Percentiles rank a stretch among this genome's conserved stretches.
Evolutionary conservation across 106 monocot genomes (phyloP).

Genomic region (Allium fistulosum): DNA sequence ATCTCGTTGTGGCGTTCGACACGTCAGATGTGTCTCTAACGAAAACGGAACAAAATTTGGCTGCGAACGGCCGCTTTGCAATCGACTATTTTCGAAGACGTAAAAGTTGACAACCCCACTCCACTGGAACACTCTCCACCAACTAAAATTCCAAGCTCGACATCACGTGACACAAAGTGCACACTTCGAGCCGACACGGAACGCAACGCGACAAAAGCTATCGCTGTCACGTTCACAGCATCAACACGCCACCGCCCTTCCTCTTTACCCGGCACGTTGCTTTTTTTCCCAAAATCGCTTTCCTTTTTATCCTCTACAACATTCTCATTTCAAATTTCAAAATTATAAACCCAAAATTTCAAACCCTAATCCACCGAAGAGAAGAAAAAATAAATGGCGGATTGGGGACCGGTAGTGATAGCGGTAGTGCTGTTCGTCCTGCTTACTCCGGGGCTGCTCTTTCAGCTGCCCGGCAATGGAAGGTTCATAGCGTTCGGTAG

Average conservation of each 20-base stretch:
- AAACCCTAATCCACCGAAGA: neutral
- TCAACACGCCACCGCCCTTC: neutral
- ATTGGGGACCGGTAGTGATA: conserved; percentile 45
- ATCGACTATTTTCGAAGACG: too few relatives aligned
- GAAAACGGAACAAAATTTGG: too few relatives aligned
- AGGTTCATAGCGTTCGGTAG: conserved; percentile 26
- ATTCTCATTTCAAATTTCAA: neutral
- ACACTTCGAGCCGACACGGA: neutral
- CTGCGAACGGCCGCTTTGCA: too few relatives aligned
- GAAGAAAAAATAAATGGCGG: conserved; percentile 13
- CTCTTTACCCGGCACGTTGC: conserved; percentile 1
- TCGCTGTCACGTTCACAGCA: neutral
- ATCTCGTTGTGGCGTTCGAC: too few relatives aligned
- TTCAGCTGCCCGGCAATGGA: conserved; percentile 33
- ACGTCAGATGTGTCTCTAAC: too few relatives aligned
- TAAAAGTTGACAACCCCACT: too few relatives aligned
- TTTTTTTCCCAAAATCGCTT: neutral
- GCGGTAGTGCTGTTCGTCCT: conserved; percentile 39
- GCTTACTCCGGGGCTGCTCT: conserved; percentile 32
- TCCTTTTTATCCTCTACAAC: neutral
- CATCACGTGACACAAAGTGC: too few relatives aligned
- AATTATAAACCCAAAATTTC: neutral
- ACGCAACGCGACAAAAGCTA: neutral
- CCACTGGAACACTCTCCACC: too few relatives aligned
- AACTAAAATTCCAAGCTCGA: too few relatives aligned